Percentiles rank a stretch among this genome's conserved stretches.
Conservation (phyloP, 768 basidiomycete species). For the Porphyrellus cyaneotinctus region DNA sequence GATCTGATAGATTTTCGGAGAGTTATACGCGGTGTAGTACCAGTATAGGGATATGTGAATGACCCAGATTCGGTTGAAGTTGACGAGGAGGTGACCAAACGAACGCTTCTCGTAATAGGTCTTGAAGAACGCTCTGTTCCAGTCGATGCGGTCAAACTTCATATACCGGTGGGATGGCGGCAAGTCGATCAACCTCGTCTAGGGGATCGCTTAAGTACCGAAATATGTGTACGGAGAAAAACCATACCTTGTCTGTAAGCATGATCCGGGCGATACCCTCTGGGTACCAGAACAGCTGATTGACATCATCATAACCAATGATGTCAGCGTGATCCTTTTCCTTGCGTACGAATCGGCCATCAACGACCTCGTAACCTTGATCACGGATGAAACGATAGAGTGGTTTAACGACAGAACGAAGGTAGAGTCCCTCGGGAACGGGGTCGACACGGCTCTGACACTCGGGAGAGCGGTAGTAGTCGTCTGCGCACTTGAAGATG, state of each 20-base stretch:
- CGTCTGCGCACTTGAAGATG: conserved; percentile 99
- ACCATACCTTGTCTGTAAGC: conserved; percentile 78
- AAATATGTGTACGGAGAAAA: background rate
- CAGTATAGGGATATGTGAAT: conserved; percentile 93
- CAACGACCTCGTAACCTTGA: conserved; percentile 94
- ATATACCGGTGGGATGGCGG: conserved; percentile 91
- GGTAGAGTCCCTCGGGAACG: conserved; percentile 93
- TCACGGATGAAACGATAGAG: conserved; percentile 95
- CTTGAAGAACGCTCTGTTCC: conserved; percentile 97
- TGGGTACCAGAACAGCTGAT: conserved; percentile 99
- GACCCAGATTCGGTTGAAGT: conserved; percentile 99
- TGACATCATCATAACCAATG: conserved; percentile 98
- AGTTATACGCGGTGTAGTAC: conserved; percentile 95
- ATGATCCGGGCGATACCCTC: conserved; percentile 94
- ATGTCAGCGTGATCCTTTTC: conserved; percentile 92
- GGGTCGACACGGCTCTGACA: conserved; percentile 91
- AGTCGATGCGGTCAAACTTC: conserved; percentile 95
- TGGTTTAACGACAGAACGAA: conserved; percentile 87
- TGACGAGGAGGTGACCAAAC: conserved; percentile 94
- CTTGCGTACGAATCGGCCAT: conserved; percentile 89
- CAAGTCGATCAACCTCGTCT: conserved; percentile 90
- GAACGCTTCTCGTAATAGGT: conserved; percentile 98
- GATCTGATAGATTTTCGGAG: conserved; percentile 75
- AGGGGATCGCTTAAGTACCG: background rate
- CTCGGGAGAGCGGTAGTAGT: conserved; percentile 98